Conservation (phyloP, 2,329 filamentous ascomycete genomes). For the Alternaria viburni region DNA sequence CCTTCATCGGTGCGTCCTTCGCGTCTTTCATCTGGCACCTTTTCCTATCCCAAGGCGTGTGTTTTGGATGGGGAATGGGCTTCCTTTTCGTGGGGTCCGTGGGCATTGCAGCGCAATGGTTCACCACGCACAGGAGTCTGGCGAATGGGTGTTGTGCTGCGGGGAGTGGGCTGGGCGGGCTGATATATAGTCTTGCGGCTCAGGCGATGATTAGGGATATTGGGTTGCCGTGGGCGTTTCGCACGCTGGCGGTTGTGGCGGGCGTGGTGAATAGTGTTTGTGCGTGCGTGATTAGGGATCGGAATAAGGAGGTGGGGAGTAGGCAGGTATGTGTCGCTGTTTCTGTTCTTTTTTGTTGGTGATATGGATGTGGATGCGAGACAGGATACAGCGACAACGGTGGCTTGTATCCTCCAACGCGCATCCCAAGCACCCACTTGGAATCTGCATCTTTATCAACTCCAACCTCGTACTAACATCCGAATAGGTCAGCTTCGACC, state of each 20-base stretch:
- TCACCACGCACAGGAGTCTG: constrained; percentile 69
- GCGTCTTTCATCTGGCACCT: constrained; percentile 74
- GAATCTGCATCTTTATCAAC: neutral
- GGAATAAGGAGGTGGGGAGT: constrained; percentile 74
- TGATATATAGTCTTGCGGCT: constrained; percentile 70
- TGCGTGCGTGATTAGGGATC: constrained; percentile 69
- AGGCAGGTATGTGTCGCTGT: constrained; percentile 46
- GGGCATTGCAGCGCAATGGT: constrained; percentile 76
- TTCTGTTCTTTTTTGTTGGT: too few species aligned
- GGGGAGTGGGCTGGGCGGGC: constrained; percentile 77
- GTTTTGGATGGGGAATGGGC: constrained; percentile 80
- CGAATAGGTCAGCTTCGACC: constrained; percentile 63
- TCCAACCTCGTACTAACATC: fast-evolving
- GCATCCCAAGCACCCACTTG: neutral
- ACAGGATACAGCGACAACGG: too few species aligned
- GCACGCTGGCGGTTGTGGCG: constrained; percentile 68
- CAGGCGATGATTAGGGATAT: constrained; percentile 72
- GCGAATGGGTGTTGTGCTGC: constrained; percentile 72
- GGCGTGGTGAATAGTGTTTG: constrained; percentile 70
- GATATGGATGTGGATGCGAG: too few species aligned
- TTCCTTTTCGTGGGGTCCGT: constrained; percentile 75
- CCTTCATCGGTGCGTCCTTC: constrained; percentile 74
- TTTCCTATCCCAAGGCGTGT: constrained; percentile 74
- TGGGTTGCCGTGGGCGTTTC: constrained; percentile 70
- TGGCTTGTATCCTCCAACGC: neutral